Evolutionary conservation across 2,329 filamentous ascomycete species (phyloP).

Genomic region (Daldinia sp.): DNA sequence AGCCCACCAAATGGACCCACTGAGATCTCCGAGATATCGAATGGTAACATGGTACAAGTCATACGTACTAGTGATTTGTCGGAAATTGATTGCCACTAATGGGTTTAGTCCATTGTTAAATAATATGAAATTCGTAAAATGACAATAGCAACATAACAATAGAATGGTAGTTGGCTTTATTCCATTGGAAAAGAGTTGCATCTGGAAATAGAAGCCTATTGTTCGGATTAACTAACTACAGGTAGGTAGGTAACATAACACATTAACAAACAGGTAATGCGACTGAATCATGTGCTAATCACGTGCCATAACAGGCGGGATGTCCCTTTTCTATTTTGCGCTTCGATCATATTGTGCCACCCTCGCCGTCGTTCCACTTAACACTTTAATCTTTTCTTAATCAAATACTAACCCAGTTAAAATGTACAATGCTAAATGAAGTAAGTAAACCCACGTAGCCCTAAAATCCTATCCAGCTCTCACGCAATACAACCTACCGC

Average conservation of each 20-base stretch:
- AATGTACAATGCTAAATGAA: background rate
- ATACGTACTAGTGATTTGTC: background rate
- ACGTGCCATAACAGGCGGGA: background rate
- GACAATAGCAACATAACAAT: background rate
- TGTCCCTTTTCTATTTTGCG: background rate
- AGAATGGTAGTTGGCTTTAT: background rate
- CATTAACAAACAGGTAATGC: no score
- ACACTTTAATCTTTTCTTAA: background rate
- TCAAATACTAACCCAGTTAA: background rate
- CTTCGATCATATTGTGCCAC: background rate
- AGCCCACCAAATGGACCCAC: background rate
- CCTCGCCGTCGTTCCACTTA: background rate
- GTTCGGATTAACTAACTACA: background rate
- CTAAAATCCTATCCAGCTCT: background rate
- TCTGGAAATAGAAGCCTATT: background rate
- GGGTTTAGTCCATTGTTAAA: background rate
- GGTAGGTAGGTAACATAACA: no score
- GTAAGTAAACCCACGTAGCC: background rate
- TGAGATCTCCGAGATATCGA: background rate
- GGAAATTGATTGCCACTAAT: background rate
- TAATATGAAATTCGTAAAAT: background rate
- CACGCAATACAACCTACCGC: background rate
- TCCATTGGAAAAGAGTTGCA: background rate
- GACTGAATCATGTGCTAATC: background rate
- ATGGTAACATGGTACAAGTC: background rate